Percentiles rank a stretch among this genome's conserved stretches.
Evolutionary conservation across 2,329 filamentous ascomycete genomes (phyloP).

Genomic region (Fusarium sulawesiense): DNA sequence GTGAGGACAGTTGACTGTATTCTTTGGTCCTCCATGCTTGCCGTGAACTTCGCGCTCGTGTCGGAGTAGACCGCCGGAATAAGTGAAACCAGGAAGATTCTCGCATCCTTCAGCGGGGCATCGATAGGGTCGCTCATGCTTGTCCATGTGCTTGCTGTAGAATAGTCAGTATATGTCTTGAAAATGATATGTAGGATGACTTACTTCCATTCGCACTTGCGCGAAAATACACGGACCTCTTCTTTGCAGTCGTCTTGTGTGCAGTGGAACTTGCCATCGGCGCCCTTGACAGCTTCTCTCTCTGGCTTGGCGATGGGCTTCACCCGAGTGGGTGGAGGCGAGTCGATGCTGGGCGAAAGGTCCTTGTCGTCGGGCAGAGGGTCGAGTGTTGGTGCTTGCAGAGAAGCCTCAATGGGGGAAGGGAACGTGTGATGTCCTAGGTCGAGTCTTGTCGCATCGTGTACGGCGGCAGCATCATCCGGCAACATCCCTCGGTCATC

Average conservation of each 20-base stretch:
- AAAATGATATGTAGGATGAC: slow-evolving; percentile 52
- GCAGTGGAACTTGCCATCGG: slow-evolving; percentile 82
- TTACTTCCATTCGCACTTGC: slow-evolving; percentile 96
- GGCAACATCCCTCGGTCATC: slow-evolving; percentile 52
- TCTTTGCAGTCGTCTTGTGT: slow-evolving; percentile 75
- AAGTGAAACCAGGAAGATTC: slow-evolving; percentile 93
- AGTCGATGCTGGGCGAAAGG: slow-evolving; percentile 48
- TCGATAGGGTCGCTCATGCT: slow-evolving; percentile 93
- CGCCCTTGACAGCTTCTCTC: slow-evolving; percentile 69
- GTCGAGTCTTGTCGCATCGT: slow-evolving; percentile 55
- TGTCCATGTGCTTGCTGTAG: slow-evolving; percentile 95
- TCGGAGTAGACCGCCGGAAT: slow-evolving; percentile 87
- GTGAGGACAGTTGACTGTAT: slow-evolving; percentile 87
- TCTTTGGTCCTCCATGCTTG: slow-evolving; percentile 88
- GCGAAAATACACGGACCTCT: slow-evolving; percentile 73
- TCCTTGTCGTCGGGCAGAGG: slow-evolving; percentile 52
- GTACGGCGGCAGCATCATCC: slow-evolving; percentile 54
- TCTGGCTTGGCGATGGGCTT: slow-evolving; percentile 70
- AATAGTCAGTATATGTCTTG: slow-evolving; percentile 39
- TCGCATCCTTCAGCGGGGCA: slow-evolving; percentile 86
- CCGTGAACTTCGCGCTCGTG: slow-evolving; percentile 95
- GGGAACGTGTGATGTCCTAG: slow-evolving; percentile 51
- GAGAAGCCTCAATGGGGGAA: slow-evolving; percentile 50
- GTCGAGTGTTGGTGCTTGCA: slow-evolving; percentile 50
- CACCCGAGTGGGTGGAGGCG: slow-evolving; percentile 54